A percentile compares a stretch with the other conserved stretches of the same genome.
phyloP scores from a whole-genome alignment of 176 grass and related monocot genomes.

The Musa itinerans region DNA sequence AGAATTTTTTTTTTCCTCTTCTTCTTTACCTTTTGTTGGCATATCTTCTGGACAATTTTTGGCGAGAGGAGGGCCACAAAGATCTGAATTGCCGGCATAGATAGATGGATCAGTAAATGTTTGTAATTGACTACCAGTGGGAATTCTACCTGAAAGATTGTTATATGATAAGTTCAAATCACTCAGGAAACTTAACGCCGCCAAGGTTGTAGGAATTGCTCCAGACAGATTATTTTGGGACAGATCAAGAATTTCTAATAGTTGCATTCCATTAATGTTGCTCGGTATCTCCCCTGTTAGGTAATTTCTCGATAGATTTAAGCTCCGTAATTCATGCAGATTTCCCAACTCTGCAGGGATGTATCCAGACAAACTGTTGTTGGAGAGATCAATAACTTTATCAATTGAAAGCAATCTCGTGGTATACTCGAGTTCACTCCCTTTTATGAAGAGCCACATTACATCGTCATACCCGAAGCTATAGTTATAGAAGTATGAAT shows the following conservation, averaged over 20 bases:
- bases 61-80: neutral
- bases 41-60: conserved; percentile 5
- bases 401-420: neutral
- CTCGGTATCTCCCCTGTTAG: neutral
- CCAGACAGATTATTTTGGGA: neutral
- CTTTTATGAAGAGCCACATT: neutral
- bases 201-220: neutral
- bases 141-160: neutral
- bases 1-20: neutral
- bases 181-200: neutral
- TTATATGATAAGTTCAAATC: neutral
- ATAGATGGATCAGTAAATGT: neutral
- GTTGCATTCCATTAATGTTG: neutral
- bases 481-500: neutral
- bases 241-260: neutral
- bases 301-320: neutral
- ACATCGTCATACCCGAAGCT: neutral
- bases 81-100: neutral
- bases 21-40: neutral
- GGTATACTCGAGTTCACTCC: neutral
- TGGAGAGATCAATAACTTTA: neutral
- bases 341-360: neutral
- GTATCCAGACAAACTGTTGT: neutral
- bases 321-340: neutral
- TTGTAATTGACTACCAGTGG: neutral